Base-by-base conservation (phyloP, 495 filamentous ascomycete species). In the Usnea hakonensis region DNA sequence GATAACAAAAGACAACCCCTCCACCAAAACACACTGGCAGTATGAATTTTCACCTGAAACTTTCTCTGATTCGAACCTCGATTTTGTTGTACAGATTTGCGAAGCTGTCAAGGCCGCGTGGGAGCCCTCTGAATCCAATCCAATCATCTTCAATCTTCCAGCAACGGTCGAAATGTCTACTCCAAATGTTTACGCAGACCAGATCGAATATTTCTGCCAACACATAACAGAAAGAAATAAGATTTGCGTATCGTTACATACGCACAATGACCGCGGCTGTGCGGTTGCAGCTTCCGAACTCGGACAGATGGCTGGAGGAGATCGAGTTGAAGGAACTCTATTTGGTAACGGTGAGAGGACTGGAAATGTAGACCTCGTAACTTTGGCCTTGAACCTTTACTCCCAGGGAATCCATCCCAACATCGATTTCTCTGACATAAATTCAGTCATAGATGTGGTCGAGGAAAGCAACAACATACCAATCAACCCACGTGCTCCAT, bases 11-110 rank as follows among this genome's bases (percentile, higher is more conserved):
- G 94, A 98, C 69, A 88, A 96, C 73, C 92, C 93, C 0, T 77
- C 79, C 17, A 75, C 80, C 1, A 87, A 77, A 10, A 70, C 94
- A 14, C 84, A 95, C 71, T 98, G 94, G 94, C 85, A 86, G 37
- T 96, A 91, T 68, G 93, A 97, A 74, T 98, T 97, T 78, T 92
- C 88, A 40, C 94, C 94, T 17, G 94, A 98, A 79, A 95, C 90
- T 16, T 98, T 97, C 79, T 95, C 90, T 7, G 94, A 97, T 72
- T 89, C 89, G 17, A 83, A 88, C 65, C 86, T 88, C 14, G 91
- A 93, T 32, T 97, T 88, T 70, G 89, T 87, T 13, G 76, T 97
- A 28, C 73, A 86, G 68, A 84, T 97, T 37, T 98, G 94, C 72
- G 89, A 96, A 72, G 92, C 92, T 32, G 93, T 97, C 63, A 97